Conservation (phyloP, 495 filamentous ascomycete species). For the Trypethelium eluteriae region DNA sequence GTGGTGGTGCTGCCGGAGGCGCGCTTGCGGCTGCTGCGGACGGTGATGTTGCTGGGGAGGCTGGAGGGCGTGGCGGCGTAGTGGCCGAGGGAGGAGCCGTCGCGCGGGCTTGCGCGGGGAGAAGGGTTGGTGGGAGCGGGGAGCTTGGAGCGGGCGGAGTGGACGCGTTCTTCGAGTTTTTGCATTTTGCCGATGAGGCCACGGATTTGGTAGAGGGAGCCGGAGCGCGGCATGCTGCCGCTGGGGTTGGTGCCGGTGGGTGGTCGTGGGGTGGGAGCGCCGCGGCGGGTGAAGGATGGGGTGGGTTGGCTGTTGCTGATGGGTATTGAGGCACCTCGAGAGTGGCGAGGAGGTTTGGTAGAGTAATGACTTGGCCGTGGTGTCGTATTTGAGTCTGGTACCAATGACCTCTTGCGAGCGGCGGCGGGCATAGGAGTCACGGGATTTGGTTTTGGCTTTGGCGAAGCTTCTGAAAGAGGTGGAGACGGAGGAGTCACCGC, state of each 20-base stretch:
- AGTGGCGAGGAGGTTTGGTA: slow-evolving; percentile 36
- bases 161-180: slow-evolving; percentile 82
- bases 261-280: slow-evolving; percentile 34
- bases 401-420: slow-evolving; percentile 26
- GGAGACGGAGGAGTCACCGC: slow-evolving; percentile 56
- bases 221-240: slow-evolving; percentile 60
- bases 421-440: slow-evolving; percentile 39
- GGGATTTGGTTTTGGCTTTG: slow-evolving; percentile 25
- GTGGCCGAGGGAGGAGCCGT: slow-evolving; percentile 45
- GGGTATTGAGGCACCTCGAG: slow-evolving; percentile 48
- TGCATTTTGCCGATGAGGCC: slow-evolving; percentile 94
- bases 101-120: slow-evolving; percentile 69
- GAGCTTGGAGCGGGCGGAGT: slow-evolving; percentile 86
- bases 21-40: slow-evolving; percentile 65
- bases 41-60: slow-evolving; percentile 67
- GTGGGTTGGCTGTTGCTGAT: slow-evolving; percentile 38
- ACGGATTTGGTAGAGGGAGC: slow-evolving; percentile 85
- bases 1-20: slow-evolving; percentile 27
- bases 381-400: slow-evolving; percentile 41
- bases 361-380: slow-evolving; percentile 38
- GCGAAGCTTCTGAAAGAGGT: slow-evolving; percentile 41
- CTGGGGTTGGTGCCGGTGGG: slow-evolving; percentile 41
- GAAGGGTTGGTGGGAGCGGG: slow-evolving; percentile 73
- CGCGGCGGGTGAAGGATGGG: slow-evolving; percentile 33
- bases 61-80: slow-evolving; percentile 44